Evolutionary conservation across 352 stramenopile genomes (phyloP), one percentile per base, ranked within the genome.

Genomic region (Pythium rhizo-oryzae): DNA sequence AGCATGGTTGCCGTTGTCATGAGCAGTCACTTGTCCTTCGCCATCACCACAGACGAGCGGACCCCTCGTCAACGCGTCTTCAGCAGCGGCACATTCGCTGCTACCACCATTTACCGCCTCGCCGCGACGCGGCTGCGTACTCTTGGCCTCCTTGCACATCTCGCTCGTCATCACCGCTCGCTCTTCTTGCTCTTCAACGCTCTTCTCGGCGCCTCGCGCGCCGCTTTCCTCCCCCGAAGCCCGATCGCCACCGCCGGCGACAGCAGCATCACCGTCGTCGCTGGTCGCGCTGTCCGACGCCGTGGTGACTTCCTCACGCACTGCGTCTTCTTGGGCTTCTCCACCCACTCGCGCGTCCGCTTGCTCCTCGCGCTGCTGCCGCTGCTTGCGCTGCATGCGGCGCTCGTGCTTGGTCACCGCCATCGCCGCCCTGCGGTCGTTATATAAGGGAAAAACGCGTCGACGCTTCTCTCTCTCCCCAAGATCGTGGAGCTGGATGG

Each of bases 341-440:
- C 8, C 35, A 41, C 35, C 12, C 35, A 15, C 35, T 41, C 12
- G 35, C 35, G 35, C 35, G 8, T 1, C 35, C 47, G 47, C 47
- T 57, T 43, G 16, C 51, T 58, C 51, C 54, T 50, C 43, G 46
- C 49, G 30, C 30, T 49, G 44, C 43, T 59, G 30, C 33, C 41
- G 33, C 21, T 55, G 37, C 54, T 59, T 30, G 43, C 54, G 62
- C 54, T 69, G 53, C 19, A 54, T 55, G 21, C 43, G 39, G 11
- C 53, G 53, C 53, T 69, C 62, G 54, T 69, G 53, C 54, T 69
- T 69, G 54, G 62, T 69, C 28, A 61, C 44, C 16, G 62, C 62
- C 54, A 69, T 69, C 28, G 51, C n/a, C 41, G 41, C 18, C 41
- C 41, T 41, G 44, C n/a, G 8, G 44, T 24, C 44, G 44, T 33